phyloP scores from a whole-genome alignment of 176 grass and related monocot genomes.

The Elymus sibiricus region DNA sequence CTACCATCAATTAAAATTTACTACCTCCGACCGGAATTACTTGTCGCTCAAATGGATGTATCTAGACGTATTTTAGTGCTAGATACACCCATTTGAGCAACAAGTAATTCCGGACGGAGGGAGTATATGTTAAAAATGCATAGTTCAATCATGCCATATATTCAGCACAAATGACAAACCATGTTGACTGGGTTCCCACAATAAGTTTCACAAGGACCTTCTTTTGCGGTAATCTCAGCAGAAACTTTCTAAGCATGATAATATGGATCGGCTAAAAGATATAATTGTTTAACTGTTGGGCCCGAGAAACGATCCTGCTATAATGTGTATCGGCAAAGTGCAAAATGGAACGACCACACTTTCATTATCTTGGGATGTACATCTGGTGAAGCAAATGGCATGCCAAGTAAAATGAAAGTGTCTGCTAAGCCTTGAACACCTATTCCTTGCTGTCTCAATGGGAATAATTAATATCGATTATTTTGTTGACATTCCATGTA shows the following conservation, averaged over 20 bases:
- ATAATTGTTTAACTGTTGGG: constrained; percentile 63
- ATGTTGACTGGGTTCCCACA: constrained; percentile 56
- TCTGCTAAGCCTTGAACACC: constrained; percentile 71
- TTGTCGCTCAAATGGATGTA: no score
- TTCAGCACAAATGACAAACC: constrained; percentile 24
- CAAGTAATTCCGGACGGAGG: no score
- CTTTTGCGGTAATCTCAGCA: constrained; percentile 49
- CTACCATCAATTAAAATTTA: neutral
- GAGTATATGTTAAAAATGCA: neutral
- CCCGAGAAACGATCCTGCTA: constrained; percentile 33
- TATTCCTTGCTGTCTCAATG: constrained; percentile 70
- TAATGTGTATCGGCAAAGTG: neutral
- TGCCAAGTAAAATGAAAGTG: constrained; percentile 77
- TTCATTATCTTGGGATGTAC: constrained; percentile 15
- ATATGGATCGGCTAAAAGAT: constrained; percentile 67
- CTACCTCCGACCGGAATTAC: no score
- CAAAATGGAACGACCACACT: neutral
- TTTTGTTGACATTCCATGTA: constrained; percentile 76
- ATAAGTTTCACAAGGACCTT: constrained; percentile 74
- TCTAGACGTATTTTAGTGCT: no score
- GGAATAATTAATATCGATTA: constrained; percentile 90
- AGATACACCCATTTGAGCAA: no score
- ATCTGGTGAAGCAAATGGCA: constrained; percentile 74
- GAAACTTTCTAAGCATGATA: constrained; percentile 66
- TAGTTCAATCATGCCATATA: neutral